A percentile compares a stretch with the other conserved stretches of the same genome.
phyloP scores from a whole-genome alignment of 768 basidiomycete species.

The Chalciporus sphaerocephalus region DNA sequence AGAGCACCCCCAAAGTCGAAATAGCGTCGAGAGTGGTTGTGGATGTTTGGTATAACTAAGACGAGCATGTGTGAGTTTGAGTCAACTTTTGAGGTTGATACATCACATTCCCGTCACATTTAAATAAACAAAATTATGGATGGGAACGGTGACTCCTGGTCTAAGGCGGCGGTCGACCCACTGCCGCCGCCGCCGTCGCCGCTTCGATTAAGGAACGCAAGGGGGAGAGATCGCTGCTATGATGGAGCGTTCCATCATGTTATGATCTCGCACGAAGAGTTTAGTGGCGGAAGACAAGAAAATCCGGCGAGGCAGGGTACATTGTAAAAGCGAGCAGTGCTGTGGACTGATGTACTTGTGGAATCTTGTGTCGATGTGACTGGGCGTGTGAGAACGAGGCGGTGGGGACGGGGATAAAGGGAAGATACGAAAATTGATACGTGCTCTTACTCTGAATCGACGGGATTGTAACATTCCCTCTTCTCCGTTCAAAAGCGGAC shows the following conservation, averaged over 20 bases:
- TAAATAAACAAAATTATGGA: conserved; percentile 43
- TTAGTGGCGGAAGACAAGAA: neutral
- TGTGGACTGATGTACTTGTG: too few relatives aligned
- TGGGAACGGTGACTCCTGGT: too few relatives aligned
- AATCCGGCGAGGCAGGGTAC: neutral
- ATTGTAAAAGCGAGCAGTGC: too few relatives aligned
- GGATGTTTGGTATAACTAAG: conserved; percentile 55
- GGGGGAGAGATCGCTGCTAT: too few relatives aligned
- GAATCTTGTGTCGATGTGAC: neutral
- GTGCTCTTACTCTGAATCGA: neutral
- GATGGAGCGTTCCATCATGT: neutral
- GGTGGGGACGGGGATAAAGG: conserved; percentile 1
- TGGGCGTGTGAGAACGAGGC: neutral
- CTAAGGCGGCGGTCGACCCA: conserved; percentile 11
- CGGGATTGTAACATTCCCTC: neutral
- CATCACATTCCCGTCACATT: conserved; percentile 55
- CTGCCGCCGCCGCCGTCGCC: conserved; percentile 51
- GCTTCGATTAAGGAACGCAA: neutral
- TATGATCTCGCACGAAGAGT: neutral
- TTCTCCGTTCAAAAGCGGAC: conserved; percentile 17
- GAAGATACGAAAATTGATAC: conserved; percentile 7
- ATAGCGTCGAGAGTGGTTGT: conserved; percentile 3
- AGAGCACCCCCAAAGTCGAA: neutral
- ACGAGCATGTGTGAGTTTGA: conserved; percentile 47
- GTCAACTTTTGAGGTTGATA: conserved; percentile 76